Percentiles rank a stretch among this genome's conserved stretches.
Conservation (phyloP, 2,329 filamentous ascomycete species). For the Stagonosporopsis chrysanthemi region DNA sequence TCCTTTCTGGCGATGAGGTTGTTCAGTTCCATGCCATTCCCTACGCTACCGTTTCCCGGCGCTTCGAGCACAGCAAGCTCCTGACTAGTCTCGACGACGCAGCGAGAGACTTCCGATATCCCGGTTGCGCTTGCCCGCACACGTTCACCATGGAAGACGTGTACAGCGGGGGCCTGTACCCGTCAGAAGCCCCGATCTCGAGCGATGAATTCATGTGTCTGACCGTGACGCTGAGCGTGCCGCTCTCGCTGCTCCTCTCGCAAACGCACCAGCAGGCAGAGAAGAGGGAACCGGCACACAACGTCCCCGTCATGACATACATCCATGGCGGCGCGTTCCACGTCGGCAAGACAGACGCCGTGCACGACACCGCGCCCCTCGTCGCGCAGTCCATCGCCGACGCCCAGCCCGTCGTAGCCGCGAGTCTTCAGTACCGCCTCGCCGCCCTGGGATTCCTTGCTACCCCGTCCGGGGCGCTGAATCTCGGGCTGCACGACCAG, state of each 20-base stretch:
- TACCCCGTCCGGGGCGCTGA: conserved; percentile 49
- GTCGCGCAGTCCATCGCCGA: conserved; percentile 33
- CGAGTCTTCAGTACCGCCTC: conserved; percentile 37
- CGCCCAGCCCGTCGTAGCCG: conserved; percentile 24
- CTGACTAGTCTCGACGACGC: conserved; percentile 6
- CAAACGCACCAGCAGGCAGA: too few species aligned
- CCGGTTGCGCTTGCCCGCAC: conserved; percentile 20
- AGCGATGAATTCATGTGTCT: conserved; percentile 28
- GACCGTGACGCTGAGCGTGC: conserved; percentile 36
- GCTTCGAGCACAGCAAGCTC: conserved; percentile 33
- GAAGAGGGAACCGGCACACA: too few species aligned
- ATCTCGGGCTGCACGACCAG: conserved; percentile 41
- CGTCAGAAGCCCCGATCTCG: background rate
- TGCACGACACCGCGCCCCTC: conserved; percentile 35
- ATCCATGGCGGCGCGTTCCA: conserved; percentile 62
- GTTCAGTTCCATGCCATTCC: conserved; percentile 37
- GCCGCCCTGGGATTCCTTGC: conserved; percentile 47
- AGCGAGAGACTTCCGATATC: conserved; percentile 26
- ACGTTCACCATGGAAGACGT: background rate
- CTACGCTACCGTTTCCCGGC: conserved; percentile 30
- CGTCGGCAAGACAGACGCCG: conserved; percentile 44
- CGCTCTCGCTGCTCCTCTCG: conserved; percentile 17
- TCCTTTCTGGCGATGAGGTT: conserved; percentile 27
- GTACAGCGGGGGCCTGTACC: background rate
- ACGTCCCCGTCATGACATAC: conserved; percentile 59